Base-by-base conservation (phyloP, 345 rosid genomes). In the Lepidium didymum region DNA sequence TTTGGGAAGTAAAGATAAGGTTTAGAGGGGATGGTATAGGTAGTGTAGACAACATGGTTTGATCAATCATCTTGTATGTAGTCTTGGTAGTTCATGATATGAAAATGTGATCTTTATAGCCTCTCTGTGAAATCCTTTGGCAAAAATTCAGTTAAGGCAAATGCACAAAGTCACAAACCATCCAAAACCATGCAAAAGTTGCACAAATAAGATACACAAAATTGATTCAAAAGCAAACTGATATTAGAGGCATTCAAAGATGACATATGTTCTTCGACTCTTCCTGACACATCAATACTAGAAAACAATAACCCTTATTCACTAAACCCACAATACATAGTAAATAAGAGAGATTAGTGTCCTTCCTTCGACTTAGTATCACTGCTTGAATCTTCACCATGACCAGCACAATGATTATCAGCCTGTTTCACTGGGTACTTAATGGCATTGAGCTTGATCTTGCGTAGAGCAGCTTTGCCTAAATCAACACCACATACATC, bases 401-500 rank as follows among this genome's bases (percentile, higher is more conserved):
- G 51, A 59, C n/a, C 54, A 73, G 11, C 64, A 45, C 50, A 36
- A 29, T 37, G 43, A 54, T 49, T 72, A 66, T 73, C 55, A 66
- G 34, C 57, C 31, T 50, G 21, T 62, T 72, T 64, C 44, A 50
- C 79, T 0, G 98, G 98, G 77, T 93, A 93, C 77, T 93, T 93
- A 34, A 84, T 66, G 53, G 97, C 98, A 74, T 92, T 92, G 31
- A 90, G 91, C 38, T 81, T 71, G 25, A 86, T 52, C 62, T 92
- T 92, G 25, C 97, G 84, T 13, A 90, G 66, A 35, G 96, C 97
- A 5, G 98, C 98, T 75, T 81, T 77, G 21, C 89, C 98, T 64
- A 92, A 56, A 74, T 92, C 92, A 45, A 90, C 77, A 3, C 90
- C 97, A 49, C 98, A 92, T 0, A 75, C 79, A 74, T 93, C 89